A percentile compares a stretch with the other conserved stretches of the same genome.
phyloP scores from a whole-genome alignment of 129 eudicot species.

The Chrysanthemum makinoi region DNA sequence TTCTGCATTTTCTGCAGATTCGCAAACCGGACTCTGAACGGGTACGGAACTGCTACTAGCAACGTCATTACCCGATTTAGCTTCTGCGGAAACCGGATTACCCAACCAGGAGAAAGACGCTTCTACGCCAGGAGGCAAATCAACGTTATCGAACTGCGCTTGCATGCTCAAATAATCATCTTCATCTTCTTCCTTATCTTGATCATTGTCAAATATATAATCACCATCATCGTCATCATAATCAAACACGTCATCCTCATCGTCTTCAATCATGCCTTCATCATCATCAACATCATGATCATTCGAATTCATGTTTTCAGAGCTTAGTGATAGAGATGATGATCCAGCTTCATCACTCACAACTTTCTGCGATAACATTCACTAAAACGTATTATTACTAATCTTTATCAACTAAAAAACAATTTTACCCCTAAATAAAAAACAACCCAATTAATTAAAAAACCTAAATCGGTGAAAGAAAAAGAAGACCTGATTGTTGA shows the following conservation, averaged over 20 bases:
- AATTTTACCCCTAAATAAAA: no score
- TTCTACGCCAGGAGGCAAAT: constrained; percentile 80
- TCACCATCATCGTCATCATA: constrained; percentile 43
- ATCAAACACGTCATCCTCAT: constrained; percentile 19
- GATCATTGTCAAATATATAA: constrained; percentile 35
- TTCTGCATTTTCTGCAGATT: constrained; percentile 11
- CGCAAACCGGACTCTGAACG: not conserved
- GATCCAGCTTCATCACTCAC: no score
- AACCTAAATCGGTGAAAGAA: no score
- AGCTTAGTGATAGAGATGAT: no score
- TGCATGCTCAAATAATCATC: constrained; percentile 55
- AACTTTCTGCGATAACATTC: no score
- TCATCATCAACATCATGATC: constrained; percentile 1
- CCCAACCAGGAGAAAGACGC: constrained; percentile 66
- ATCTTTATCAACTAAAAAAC: no score
- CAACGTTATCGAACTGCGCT: constrained; percentile 70
- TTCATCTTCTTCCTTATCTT: constrained; percentile 27
- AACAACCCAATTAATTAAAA: no score
- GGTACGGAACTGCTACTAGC: constrained; percentile 47
- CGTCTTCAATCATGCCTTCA: constrained; percentile 28
- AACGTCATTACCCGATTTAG: not conserved
- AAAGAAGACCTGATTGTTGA: no score
- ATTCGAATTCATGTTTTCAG: no score
- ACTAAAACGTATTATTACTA: no score
- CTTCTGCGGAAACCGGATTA: not conserved